Percentiles rank a stretch among this genome's conserved stretches.
Conservation (phyloP, 2,329 filamentous ascomycete species). For the Metarhizium anisopliae region DNA sequence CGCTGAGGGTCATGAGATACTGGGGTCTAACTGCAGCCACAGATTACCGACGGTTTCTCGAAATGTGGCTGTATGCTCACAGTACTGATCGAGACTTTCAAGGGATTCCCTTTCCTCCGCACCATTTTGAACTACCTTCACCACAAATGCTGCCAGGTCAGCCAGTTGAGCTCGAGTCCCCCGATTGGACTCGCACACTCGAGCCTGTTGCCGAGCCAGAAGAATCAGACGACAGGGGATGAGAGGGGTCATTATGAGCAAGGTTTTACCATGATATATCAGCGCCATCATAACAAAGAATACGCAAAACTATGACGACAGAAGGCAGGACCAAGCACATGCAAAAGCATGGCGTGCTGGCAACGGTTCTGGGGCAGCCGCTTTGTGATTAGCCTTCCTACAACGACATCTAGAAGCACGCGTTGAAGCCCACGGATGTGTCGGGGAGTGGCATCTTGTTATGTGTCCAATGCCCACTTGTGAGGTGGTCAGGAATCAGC, state of each 20-base stretch:
- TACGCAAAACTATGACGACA: background rate
- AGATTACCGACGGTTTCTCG: constrained; percentile 38
- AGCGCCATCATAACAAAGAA: background rate
- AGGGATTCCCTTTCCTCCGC: constrained; percentile 34
- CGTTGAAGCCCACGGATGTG: background rate
- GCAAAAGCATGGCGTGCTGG: background rate
- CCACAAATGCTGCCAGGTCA: constrained; percentile 31
- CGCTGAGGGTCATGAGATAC: too few species aligned
- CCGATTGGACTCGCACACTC: constrained; percentile 4
- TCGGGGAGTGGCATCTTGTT: background rate
- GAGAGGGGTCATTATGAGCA: background rate
- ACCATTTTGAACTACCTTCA: constrained; percentile 37
- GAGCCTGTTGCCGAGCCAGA: constrained; percentile 3
- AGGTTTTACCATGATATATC: background rate
- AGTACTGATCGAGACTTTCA: constrained; percentile 36
- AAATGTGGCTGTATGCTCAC: constrained; percentile 37
- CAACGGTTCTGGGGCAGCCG: background rate
- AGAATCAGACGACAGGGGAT: constrained; percentile 1
- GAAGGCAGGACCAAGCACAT: background rate
- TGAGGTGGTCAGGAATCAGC: too few species aligned
- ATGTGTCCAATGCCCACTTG: background rate
- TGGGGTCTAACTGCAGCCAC: constrained; percentile 1
- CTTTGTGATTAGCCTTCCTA: background rate
- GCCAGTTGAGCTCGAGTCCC: constrained; percentile 3
- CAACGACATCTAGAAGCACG: background rate